Evolutionary conservation across 2,329 filamentous ascomycete genomes (phyloP).

Genomic region (Rhinocladiella mackenziei): DNA sequence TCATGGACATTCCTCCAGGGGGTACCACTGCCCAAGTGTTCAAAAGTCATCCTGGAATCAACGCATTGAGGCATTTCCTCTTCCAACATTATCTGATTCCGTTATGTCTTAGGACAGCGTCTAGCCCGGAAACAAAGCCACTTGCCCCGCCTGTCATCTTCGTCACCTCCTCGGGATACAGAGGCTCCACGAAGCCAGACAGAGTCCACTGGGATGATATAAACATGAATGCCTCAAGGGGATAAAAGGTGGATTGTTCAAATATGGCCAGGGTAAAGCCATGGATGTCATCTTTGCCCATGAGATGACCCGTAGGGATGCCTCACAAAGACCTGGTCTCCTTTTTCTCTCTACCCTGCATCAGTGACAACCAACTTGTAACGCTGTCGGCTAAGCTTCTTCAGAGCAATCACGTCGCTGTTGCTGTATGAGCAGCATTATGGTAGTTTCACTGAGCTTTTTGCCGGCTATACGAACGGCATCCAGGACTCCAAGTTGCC

Average conservation of each 20-base stretch:
- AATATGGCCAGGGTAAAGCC: not conserved
- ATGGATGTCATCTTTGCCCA: not conserved
- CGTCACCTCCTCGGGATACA: not conserved
- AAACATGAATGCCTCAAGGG: not conserved
- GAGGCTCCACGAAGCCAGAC: not conserved
- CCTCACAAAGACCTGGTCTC: not conserved
- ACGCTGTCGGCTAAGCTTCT: not conserved
- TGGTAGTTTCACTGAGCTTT: not conserved
- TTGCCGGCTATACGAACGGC: not conserved
- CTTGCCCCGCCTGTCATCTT: not conserved
- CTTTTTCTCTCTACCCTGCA: not conserved
- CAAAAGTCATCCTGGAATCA: not conserved
- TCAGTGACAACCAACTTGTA: not conserved
- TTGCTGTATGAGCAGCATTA: not conserved
- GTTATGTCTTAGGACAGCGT: not conserved
- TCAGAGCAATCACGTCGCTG: not conserved
- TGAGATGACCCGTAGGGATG: not conserved
- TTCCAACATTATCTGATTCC: not conserved
- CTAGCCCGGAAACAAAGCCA: not conserved
- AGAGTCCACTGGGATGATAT: not conserved
- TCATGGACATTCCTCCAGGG: constrained; percentile 36
- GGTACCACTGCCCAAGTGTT: constrained; percentile 6
- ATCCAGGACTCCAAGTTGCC: not conserved
- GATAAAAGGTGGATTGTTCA: not conserved
- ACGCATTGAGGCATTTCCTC: not conserved